A percentile compares a stretch with the other conserved stretches of the same genome.
Conservation (phyloP, 2,329 filamentous ascomycete genomes). For the Gnomoniopsis smithogilvyi region DNA sequence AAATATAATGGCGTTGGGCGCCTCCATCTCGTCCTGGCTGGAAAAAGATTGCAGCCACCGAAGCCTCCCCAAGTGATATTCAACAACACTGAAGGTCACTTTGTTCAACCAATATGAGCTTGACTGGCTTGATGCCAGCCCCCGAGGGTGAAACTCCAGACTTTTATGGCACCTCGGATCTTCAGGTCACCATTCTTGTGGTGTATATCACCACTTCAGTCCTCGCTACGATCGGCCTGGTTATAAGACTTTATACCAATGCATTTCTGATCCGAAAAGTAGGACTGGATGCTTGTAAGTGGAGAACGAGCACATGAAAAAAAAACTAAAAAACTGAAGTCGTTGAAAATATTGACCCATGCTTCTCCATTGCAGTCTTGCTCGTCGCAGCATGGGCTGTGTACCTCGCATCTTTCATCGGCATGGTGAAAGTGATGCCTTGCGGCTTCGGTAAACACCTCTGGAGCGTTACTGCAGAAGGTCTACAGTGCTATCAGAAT, state of each 20-base stretch:
- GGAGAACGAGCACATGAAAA: background rate
- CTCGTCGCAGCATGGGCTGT: conserved; percentile 16
- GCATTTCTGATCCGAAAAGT: conserved; percentile 10
- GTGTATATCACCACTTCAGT: conserved; percentile 13
- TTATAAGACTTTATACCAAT: conserved; percentile 12
- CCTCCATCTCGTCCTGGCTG: background rate
- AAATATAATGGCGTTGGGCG: background rate
- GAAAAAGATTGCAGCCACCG: background rate
- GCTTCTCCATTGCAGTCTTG: conserved; percentile 4
- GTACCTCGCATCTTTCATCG: conserved; percentile 15
- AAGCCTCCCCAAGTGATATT: background rate
- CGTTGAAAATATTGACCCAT: background rate
- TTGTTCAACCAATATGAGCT: conserved; percentile 3
- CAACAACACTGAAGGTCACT: background rate
- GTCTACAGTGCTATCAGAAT: conserved; percentile 14
- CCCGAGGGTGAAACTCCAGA: conserved; percentile 7
- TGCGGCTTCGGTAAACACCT: conserved; percentile 18
- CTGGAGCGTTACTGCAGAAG: conserved; percentile 12
- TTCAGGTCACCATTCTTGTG: conserved; percentile 10
- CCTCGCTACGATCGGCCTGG: conserved; percentile 9
- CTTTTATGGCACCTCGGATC: conserved; percentile 11
- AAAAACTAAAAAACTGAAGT: background rate
- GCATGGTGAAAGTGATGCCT: conserved; percentile 14
- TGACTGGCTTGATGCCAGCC: conserved; percentile 10
- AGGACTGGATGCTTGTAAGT: conserved; percentile 16